phyloP scores from a whole-genome alignment of 495 filamentous ascomycete genomes.

The Neurospora hispaniola region DNA sequence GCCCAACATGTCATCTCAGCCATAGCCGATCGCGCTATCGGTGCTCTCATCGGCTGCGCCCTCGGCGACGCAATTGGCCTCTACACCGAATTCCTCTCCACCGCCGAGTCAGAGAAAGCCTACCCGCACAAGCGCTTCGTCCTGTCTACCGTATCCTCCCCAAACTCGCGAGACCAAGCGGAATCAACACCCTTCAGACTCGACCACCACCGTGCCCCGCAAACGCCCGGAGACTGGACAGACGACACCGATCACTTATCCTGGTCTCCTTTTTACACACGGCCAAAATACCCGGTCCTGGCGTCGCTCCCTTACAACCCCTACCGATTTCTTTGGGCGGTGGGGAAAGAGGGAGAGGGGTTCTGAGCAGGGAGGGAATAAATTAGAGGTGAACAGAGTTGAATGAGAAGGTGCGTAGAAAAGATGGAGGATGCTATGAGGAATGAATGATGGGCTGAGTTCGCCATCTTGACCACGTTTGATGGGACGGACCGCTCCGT shows the following conservation, averaged over 20 bases:
- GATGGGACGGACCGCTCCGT: too few species aligned
- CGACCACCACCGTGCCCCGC: constrained; percentile 29
- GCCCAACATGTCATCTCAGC: too few species aligned
- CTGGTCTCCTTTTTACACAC: constrained; percentile 32
- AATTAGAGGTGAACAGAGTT: constrained; percentile 23
- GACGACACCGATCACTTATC: constrained; percentile 42
- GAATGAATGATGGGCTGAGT: neutral
- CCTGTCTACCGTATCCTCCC: constrained; percentile 9
- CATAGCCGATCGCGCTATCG: constrained; percentile 29
- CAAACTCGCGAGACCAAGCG: neutral
- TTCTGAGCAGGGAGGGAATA: constrained; percentile 20
- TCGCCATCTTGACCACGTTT: neutral
- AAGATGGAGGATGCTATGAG: constrained; percentile 13
- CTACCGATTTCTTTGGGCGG: neutral
- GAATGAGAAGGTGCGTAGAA: constrained; percentile 9
- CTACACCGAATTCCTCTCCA: constrained; percentile 37
- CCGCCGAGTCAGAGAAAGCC: constrained; percentile 10
- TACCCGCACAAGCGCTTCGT: constrained; percentile 29
- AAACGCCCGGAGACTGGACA: constrained; percentile 33
- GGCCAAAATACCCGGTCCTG: constrained; percentile 1
- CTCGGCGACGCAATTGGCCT: constrained; percentile 40
- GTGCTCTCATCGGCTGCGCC: constrained; percentile 33
- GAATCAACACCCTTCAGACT: constrained; percentile 21
- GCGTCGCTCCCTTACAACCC: neutral
- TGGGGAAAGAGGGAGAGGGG: constrained; percentile 7